Conservation (phyloP, 192 early-diverging fungal species). For the Coemansia brasiliensis region DNA sequence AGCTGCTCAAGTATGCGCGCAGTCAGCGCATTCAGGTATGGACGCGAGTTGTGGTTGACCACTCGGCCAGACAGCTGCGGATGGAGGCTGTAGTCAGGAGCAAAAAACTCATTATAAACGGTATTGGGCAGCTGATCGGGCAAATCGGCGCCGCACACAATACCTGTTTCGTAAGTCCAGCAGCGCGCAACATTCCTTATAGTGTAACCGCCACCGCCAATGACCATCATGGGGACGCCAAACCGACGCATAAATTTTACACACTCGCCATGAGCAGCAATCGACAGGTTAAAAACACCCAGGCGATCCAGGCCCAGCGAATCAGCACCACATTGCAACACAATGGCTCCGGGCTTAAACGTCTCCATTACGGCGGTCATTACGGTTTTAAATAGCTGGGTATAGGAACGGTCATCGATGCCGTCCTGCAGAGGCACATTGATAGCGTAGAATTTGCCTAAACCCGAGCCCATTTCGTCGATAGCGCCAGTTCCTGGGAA, state of each 20-base stretch:
- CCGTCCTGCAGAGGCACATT: constrained; percentile 94
- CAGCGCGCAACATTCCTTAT: constrained; percentile 94
- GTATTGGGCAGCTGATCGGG: constrained; percentile 74
- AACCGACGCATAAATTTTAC: constrained; percentile 90
- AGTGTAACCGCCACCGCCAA: constrained; percentile 98
- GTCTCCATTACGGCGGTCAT: constrained; percentile 93
- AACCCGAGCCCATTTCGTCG: constrained; percentile 83
- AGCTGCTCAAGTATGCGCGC: constrained; percentile 84
- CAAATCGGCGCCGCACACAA: constrained; percentile 77
- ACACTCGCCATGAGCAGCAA: constrained; percentile 86
- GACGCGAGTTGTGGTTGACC: constrained; percentile 86
- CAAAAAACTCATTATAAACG: constrained; percentile 80
- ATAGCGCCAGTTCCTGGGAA: constrained; percentile 94
- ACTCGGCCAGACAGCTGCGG: constrained; percentile 77
- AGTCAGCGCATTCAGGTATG: constrained; percentile 76
- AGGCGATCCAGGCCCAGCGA: constrained; percentile 92
- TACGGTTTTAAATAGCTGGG: constrained; percentile 63
- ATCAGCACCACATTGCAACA: constrained; percentile 97
- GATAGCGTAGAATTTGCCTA: constrained; percentile 90
- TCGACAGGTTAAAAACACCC: constrained; percentile 93
- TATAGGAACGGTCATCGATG: constrained; percentile 91
- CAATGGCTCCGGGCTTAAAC: constrained; percentile 87
- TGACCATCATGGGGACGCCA: constrained; percentile 85
- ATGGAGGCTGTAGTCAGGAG: constrained; percentile 88
- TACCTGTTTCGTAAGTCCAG: constrained; percentile 93